Evolutionary conservation across 805 yeast species (phyloP), one percentile per base, ranked within the genome.

Genomic region (Komagataella pastoris): DNA sequence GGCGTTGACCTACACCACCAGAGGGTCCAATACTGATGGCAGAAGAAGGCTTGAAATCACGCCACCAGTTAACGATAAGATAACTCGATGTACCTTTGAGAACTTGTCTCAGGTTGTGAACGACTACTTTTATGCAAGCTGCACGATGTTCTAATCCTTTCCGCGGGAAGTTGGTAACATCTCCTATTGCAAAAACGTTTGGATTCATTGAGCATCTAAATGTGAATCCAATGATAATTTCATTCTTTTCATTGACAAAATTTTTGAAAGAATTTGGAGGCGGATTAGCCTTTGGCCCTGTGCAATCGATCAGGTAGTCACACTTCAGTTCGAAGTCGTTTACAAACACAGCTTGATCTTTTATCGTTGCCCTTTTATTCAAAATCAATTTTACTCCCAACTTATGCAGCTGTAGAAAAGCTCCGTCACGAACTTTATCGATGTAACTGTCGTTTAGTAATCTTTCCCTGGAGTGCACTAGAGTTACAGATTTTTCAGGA

Each of bases 391-490:
- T 56, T 24, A 62, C 55, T 7, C 58, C 55, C 5, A 56, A 51
- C 2, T 50, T 50, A 3, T 44, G 24, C 48, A 55, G 53, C 6
- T 50, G 50, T 3, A 43, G 24, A 7, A 18, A 14, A 21, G 47
- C 50, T 30, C 47, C 44, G 18, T 23, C 12, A 47, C 57, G 48
- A 7, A 53, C 51, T 17, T 21, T 43, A 3, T 47, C 44, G 7
- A 49, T 17, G 17, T 54, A 52, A 3, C 45, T 12, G 7, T 51
- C 47, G 21, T 49, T 44, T 36, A 58, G 51, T 6, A 61, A 47
- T 17, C 50, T 40, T 3, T 54, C 51, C 5, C 51, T 24, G 14
- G 60, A 56, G 24, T 64, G 68, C n/a, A 64, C 49, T 36, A 63
- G 8, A n/a, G 60, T 57, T 44, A 64, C 21, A 17, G 51, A 56